Conservation (phyloP, 2,329 filamentous ascomycete species). For the Rhytidhysteron rufulum region DNA sequence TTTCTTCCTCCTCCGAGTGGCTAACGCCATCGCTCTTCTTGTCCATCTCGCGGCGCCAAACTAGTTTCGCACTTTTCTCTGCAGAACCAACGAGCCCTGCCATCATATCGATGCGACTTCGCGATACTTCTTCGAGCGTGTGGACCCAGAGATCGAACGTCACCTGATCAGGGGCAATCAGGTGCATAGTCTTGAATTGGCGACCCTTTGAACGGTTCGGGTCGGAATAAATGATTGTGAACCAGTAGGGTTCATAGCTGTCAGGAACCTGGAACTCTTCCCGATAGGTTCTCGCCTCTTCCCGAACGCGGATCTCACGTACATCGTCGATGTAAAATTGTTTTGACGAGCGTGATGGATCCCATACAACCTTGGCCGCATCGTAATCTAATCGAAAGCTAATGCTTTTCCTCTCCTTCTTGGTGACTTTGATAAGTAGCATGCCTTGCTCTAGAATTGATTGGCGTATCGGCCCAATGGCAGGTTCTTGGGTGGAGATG, state of each 20-base stretch:
- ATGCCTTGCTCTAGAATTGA: constrained; percentile 75
- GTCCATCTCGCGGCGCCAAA: constrained; percentile 83
- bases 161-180: constrained; percentile 72
- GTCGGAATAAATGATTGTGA: constrained; percentile 83
- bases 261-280: constrained; percentile 73
- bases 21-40: constrained; percentile 57
- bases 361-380: constrained; percentile 84
- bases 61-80: constrained; percentile 75
- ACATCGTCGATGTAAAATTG: constrained; percentile 94
- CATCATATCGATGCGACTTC: constrained; percentile 86
- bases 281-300: constrained; percentile 83
- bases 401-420: constrained; percentile 71
- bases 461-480: constrained; percentile 70
- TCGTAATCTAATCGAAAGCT: constrained; percentile 77
- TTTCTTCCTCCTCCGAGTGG: constrained; percentile 58
- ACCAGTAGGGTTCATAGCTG: constrained; percentile 68
- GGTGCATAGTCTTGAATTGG: constrained; percentile 73
- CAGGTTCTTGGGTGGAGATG: constrained; percentile 37
- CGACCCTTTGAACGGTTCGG: constrained; percentile 71
- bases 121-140: constrained; percentile 78
- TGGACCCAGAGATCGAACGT: constrained; percentile 76
- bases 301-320: constrained; percentile 78
- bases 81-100: constrained; percentile 71
- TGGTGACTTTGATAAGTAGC: constrained; percentile 75
- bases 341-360: constrained; percentile 72